Conservation (phyloP, 495 filamentous ascomycete species). For the Tricharina praecox region DNA sequence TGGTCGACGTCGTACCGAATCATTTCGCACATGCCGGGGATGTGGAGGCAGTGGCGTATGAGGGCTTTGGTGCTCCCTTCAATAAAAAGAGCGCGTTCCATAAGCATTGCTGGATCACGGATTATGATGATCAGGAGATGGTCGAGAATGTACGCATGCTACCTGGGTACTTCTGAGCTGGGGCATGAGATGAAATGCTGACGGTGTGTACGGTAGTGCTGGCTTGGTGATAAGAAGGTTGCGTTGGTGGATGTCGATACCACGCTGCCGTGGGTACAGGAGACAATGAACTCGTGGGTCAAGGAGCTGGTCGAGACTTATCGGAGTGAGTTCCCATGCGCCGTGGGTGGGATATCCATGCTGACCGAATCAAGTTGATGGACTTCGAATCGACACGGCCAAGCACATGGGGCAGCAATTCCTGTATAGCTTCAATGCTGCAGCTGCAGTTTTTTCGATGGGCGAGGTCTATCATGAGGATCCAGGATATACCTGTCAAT, state of each 20-base stretch:
- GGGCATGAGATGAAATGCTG: constrained; percentile 12
- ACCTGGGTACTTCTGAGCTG: not conserved
- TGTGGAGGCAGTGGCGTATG: constrained; percentile 41
- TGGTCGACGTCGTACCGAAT: constrained; percentile 67
- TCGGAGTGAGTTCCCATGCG: constrained; percentile 29
- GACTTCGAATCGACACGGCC: constrained; percentile 60
- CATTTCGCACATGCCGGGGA: constrained; percentile 50
- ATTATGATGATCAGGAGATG: constrained; percentile 41
- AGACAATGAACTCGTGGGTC: constrained; percentile 49
- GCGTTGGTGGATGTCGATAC: constrained; percentile 53
- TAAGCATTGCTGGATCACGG: constrained; percentile 41
- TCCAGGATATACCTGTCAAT: constrained; percentile 40
- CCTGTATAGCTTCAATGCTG: constrained; percentile 44
- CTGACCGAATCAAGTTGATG: constrained; percentile 38
- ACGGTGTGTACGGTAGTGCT: constrained; percentile 35
- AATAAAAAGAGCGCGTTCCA: constrained; percentile 47
- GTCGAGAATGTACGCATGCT: constrained; percentile 24
- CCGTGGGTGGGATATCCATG: too few relatives aligned
- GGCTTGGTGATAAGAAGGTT: constrained; percentile 33
- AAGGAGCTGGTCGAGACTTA: constrained; percentile 44
- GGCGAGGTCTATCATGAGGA: constrained; percentile 53
- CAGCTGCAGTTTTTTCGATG: constrained; percentile 51
- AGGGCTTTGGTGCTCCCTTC: constrained; percentile 43
- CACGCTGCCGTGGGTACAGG: constrained; percentile 36
- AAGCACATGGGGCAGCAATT: constrained; percentile 53